Percentiles rank a stretch among this genome's conserved stretches.
phyloP scores from a whole-genome alignment of 805 yeast genomes.

The Wickerhamomyces alni region DNA sequence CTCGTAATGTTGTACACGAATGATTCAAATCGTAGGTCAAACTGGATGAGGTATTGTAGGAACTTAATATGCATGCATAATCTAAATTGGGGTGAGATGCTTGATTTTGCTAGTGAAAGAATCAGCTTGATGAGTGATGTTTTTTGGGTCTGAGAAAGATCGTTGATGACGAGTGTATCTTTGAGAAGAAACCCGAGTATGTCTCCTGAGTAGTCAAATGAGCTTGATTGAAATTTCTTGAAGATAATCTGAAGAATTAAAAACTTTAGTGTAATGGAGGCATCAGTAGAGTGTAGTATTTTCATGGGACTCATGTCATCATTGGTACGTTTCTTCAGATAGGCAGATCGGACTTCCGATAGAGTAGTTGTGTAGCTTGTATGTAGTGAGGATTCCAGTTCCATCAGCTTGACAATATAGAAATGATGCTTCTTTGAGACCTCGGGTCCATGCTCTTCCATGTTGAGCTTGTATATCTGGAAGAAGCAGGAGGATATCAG shows the following conservation, averaged over 20 bases:
- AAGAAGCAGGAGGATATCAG: conserved; percentile 19
- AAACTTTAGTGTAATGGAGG: conserved; percentile 10
- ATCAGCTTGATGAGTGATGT: conserved; percentile 11
- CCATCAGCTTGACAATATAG: conserved; percentile 18
- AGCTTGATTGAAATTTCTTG: conserved; percentile 15
- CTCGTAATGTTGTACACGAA: conserved; percentile 14
- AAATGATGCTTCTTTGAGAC: conserved; percentile 15
- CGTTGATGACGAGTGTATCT: neutral
- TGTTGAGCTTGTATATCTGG: conserved; percentile 15
- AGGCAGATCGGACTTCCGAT: conserved; percentile 4
- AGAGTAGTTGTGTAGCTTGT: conserved; percentile 4
- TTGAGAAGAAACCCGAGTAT: conserved; percentile 9
- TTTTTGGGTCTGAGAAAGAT: conserved; percentile 10
- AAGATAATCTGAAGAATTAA: conserved; percentile 16
- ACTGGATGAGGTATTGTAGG: conserved; percentile 9
- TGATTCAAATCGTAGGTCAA: conserved; percentile 12
- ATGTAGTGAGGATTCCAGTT: conserved; percentile 12
- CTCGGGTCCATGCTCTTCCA: conserved; percentile 3
- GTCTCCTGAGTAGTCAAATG: conserved; percentile 4
- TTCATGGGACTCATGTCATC: neutral
- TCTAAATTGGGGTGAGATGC: conserved; percentile 14
- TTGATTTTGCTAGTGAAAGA: conserved; percentile 14
- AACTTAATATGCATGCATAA: conserved; percentile 19
- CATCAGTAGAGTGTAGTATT: neutral
- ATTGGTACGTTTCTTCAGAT: neutral